Percentiles rank a stretch among this genome's conserved stretches.
Conservation (phyloP, 139 green algal species). For the Chlorella sorokiniana region DNA sequence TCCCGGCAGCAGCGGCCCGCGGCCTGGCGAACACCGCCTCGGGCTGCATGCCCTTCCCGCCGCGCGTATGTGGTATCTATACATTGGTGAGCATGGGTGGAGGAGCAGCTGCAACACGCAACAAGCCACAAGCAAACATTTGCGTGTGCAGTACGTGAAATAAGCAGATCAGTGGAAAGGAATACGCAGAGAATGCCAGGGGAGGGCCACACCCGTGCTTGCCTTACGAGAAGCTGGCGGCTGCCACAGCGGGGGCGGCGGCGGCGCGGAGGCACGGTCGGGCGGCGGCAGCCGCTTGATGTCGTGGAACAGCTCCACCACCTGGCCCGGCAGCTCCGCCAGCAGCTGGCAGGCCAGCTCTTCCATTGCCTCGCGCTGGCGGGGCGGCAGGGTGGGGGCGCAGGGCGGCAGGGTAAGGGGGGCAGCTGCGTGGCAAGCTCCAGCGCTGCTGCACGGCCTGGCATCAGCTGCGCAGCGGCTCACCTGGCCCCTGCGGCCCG, state of each 20-base stretch:
- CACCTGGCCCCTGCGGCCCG: not conserved
- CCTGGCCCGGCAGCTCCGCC: slow-evolving; percentile 55
- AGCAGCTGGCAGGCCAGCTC: slow-evolving; percentile 52
- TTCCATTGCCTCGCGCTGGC: slow-evolving; percentile 32
- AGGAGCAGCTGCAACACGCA: too few relatives aligned
- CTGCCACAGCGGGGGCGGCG: not conserved
- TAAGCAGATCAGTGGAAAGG: too few relatives aligned
- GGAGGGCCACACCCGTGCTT: not conserved
- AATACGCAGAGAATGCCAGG: too few relatives aligned
- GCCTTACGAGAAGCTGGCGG: not conserved
- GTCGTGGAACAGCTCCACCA: slow-evolving; percentile 28
- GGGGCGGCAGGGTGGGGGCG: not conserved
- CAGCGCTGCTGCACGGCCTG: not conserved
- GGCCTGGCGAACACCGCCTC: too few relatives aligned
- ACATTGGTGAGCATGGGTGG: too few relatives aligned
- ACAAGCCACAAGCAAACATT: too few relatives aligned
- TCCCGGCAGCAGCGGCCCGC: too few relatives aligned
- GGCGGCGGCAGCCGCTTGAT: slow-evolving; percentile 6
- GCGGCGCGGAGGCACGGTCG: not conserved
- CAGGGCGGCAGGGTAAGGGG: too few relatives aligned
- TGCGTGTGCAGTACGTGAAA: too few relatives aligned
- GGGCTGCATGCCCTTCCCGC: too few relatives aligned
- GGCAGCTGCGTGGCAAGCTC: too few relatives aligned
- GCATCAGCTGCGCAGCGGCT: not conserved
- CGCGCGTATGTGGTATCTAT: too few relatives aligned